Percentiles rank a stretch among this genome's conserved stretches.
These are phyloP conservation scores for Neurospora sp. DNA, from an alignment of 495 filamentous ascomycete species.

Conservation along the genomic window DNA sequence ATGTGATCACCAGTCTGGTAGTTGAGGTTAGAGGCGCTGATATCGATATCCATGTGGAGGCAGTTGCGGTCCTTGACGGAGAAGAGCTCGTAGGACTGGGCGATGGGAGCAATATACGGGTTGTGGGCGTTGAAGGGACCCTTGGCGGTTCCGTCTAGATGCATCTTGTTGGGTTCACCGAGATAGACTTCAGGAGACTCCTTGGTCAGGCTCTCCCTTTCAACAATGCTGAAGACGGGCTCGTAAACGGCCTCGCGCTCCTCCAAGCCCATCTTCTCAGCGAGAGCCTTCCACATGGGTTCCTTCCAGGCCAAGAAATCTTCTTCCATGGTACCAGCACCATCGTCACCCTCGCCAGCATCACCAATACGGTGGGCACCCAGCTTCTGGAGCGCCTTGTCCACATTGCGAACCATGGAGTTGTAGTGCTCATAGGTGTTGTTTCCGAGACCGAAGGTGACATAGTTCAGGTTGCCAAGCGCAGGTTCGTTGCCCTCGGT, in stretches of 20 bases:
- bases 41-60: conserved; percentile 91
- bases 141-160: conserved; percentile 73
- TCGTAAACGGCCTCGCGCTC: conserved; percentile 97
- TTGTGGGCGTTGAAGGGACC: conserved; percentile 96
- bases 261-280: conserved; percentile 73
- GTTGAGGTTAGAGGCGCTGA: conserved; percentile 72
- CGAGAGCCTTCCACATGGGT: conserved; percentile 88
- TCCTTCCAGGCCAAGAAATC: conserved; percentile 99
- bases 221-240: conserved; percentile 74
- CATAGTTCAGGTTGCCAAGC: conserved; percentile 78
- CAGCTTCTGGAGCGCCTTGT: conserved; percentile 65
- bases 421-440: conserved; percentile 99
- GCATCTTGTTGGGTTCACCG: conserved; percentile 92
- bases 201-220: conserved; percentile 60
- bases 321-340: conserved; percentile 98
- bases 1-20: conserved; percentile 98
- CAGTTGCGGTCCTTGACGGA: conserved; percentile 89
- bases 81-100: conserved; percentile 83
- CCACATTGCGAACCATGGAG: conserved; percentile 87
- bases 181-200: conserved; percentile 87
- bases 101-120: conserved; percentile 91
- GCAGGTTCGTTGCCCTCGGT: conserved; percentile 68
- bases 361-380: conserved; percentile 76
- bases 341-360: conserved; percentile 94
- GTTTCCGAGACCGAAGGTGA: conserved; percentile 92